A percentile compares a stretch with the other conserved stretches of the same genome.
These are phyloP conservation scores for Fusarium citri DNA, from an alignment of 2,329 filamentous ascomycete species.

Conservation along the genomic window DNA sequence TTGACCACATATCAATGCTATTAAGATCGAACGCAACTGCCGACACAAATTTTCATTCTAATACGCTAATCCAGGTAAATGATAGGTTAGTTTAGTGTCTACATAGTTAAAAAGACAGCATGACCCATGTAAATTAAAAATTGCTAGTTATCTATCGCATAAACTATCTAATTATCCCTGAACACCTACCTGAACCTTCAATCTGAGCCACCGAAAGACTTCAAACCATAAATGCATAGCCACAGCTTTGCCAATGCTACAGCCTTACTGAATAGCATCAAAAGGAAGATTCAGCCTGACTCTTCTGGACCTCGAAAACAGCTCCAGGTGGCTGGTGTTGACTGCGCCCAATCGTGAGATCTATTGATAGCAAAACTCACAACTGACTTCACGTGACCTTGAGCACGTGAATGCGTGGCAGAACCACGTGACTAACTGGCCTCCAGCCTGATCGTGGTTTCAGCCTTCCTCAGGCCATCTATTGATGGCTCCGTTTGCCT, in stretches of 20 bases:
- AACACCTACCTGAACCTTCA: slow-evolving; percentile 18
- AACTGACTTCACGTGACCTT: background rate
- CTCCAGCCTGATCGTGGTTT: slow-evolving; percentile 33
- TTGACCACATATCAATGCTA: background rate
- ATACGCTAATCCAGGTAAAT: background rate
- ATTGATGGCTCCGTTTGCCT: slow-evolving; percentile 40
- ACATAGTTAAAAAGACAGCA: slow-evolving; percentile 7
- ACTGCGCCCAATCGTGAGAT: background rate
- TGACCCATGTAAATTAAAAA: slow-evolving; percentile 12
- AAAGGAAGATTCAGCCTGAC: background rate
- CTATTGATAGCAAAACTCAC: rapidly evolving
- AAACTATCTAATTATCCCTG: slow-evolving; percentile 7
- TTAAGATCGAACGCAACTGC: slow-evolving; percentile 1
- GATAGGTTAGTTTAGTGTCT: background rate
- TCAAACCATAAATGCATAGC: slow-evolving; percentile 12
- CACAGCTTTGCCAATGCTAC: background rate
- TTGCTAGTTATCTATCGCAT: slow-evolving; percentile 2
- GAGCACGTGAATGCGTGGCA: background rate
- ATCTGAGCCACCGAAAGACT: slow-evolving; percentile 15
- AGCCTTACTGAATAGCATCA: slow-evolving; percentile 3
- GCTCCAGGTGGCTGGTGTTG: background rate
- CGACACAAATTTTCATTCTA: background rate
- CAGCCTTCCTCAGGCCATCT: slow-evolving; percentile 43
- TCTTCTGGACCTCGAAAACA: slow-evolving; percentile 24
- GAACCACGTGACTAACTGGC: slow-evolving; percentile 36